phyloP scores from a whole-genome alignment of 805 yeast species.

The Yamadazyma olivae region DNA sequence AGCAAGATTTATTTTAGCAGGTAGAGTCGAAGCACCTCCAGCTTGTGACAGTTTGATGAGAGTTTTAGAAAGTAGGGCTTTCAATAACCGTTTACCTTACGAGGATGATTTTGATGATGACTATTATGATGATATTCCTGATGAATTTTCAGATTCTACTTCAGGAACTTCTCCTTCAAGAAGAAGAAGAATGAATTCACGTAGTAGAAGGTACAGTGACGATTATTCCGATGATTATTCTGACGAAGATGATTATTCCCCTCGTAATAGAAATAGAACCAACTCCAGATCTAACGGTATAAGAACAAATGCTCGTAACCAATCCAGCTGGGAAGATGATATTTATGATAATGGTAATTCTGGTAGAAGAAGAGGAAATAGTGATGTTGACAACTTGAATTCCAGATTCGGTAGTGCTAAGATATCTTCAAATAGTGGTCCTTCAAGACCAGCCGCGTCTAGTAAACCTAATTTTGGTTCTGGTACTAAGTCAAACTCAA shows the following conservation, averaged over 20 bases:
- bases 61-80: conserved; percentile 81
- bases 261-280: conserved; percentile 16
- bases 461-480: conserved; percentile 42
- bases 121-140: conserved; percentile 72
- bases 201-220: conserved; percentile 24
- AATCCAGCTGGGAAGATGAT: conserved; percentile 76
- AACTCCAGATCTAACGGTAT: conserved; percentile 6
- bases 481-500: conserved; percentile 39
- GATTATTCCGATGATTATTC: conserved; percentile 30
- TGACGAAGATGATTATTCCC: conserved; percentile 28
- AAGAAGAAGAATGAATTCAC: conserved; percentile 19
- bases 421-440: conserved; percentile 21
- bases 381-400: conserved; percentile 33
- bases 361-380: conserved; percentile 26
- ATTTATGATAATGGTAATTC: conserved; percentile 60
- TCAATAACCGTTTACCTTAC: conserved; percentile 52
- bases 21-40: conserved; percentile 90
- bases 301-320: conserved; percentile 9
- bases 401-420: conserved; percentile 33
- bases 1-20: conserved; percentile 80
- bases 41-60: conserved; percentile 85
- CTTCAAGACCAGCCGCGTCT: conserved; percentile 36
- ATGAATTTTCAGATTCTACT: conserved; percentile 52
- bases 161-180: conserved; percentile 32
- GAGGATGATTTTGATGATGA: conserved; percentile 58